These are phyloP conservation scores for Adiantum capillusveneris DNA, from an alignment of 75 land plant genomes.

Conservation along the genomic window DNA sequence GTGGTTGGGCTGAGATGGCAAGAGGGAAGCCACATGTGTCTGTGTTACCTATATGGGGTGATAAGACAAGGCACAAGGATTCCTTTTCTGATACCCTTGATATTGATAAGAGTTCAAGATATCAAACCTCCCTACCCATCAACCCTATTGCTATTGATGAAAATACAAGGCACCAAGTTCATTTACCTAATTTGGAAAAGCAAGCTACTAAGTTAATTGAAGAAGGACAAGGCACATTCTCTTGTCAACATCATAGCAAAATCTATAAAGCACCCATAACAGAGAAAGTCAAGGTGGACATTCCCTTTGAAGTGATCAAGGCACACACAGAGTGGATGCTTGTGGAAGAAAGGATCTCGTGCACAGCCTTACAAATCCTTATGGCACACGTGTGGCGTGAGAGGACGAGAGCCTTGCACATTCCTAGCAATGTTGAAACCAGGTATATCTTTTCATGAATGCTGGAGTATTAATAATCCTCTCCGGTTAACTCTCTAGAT, in stretches of 20 bases:
- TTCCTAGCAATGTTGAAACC: neutral
- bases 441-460: too few relatives aligned
- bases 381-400: constrained; percentile 4
- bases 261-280: too few relatives aligned
- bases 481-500: too few relatives aligned
- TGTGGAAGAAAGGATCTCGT: neutral
- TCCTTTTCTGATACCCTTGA: too few relatives aligned
- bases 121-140: too few relatives aligned
- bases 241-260: neutral
- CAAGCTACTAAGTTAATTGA: neutral
- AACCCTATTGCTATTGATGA: too few relatives aligned
- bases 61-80: too few relatives aligned
- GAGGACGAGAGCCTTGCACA: neutral
- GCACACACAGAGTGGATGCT: neutral
- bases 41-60: neutral
- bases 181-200: neutral
- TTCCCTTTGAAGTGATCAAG: neutral
- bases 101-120: too few relatives aligned
- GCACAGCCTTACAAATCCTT: neutral
- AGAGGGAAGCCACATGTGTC: neutral
- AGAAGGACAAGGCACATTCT: neutral
- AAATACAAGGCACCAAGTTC: neutral
- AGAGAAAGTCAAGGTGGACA: neutral
- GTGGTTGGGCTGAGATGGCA: constrained; percentile 7
- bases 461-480: too few relatives aligned